Evolutionary conservation across 768 basidiomycete species (phyloP).

Genomic region (Podaxis sp.): DNA sequence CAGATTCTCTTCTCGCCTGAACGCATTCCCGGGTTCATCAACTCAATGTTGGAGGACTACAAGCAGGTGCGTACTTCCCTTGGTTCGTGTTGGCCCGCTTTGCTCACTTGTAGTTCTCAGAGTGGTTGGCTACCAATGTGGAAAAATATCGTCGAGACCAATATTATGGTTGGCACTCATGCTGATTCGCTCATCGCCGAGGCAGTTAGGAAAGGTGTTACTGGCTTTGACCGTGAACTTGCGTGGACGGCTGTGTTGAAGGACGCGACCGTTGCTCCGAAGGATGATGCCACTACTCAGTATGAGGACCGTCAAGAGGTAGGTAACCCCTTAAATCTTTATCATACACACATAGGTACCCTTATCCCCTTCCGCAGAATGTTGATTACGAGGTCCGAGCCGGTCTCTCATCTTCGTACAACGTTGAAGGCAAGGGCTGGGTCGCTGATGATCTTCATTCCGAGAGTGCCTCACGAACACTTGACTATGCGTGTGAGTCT

Average conservation of each 20-base stretch:
- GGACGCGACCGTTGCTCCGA: conserved; percentile 62
- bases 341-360: not conserved
- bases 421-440: conserved; percentile 50
- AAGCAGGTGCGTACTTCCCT: conserved; percentile 41
- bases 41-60: conserved; percentile 79
- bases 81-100: not conserved
- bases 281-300: conserved; percentile 47
- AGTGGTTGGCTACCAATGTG: conserved; percentile 89
- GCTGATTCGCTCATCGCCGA: conserved; percentile 76
- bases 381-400: conserved; percentile 82
- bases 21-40: conserved; percentile 69
- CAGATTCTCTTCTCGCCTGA: conserved; percentile 75
- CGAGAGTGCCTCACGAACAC: conserved; percentile 72
- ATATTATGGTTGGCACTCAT: conserved; percentile 82
- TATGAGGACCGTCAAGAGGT: conserved; percentile 75
- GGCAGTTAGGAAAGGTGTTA: conserved; percentile 62
- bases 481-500: conserved; percentile 70
- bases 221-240: conserved; percentile 54
- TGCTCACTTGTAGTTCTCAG: conserved; percentile 20
- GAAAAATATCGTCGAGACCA: conserved; percentile 86
- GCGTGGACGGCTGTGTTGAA: conserved; percentile 77
- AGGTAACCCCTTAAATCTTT: conserved; percentile 6
- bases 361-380: conserved; percentile 31
- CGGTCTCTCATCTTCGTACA: conserved; percentile 68
- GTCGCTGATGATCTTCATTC: conserved; percentile 78